Percentiles rank a stretch among this genome's conserved stretches.
Conservation (phyloP, 305 asterid species). For the Withania somnifera region DNA sequence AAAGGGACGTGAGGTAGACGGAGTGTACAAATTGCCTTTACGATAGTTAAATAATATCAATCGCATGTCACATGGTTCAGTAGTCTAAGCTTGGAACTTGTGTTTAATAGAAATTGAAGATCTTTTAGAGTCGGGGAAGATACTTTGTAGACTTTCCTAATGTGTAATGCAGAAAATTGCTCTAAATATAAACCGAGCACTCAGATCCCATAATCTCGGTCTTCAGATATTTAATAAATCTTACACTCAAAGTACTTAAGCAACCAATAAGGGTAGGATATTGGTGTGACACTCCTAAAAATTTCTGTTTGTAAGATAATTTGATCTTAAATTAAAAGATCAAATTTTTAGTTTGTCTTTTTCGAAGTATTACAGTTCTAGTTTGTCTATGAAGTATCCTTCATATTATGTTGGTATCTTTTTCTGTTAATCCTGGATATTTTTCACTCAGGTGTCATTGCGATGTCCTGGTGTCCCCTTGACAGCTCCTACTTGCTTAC, state of each 20-base stretch:
- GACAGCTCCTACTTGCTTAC: conserved; percentile 93
- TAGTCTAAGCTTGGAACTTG: neutral
- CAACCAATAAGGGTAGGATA: neutral
- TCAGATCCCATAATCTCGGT: neutral
- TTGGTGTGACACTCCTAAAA: neutral
- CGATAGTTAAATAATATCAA: neutral
- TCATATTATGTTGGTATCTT: neutral
- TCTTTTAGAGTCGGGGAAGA: no score
- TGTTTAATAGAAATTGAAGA: neutral
- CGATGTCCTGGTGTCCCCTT: conserved; percentile 99
- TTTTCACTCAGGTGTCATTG: conserved; percentile 73
- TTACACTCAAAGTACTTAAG: neutral
- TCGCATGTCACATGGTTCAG: neutral
- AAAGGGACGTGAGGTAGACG: neutral
- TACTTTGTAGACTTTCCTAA: no score
- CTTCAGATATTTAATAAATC: neutral
- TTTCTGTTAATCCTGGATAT: conserved; percentile 1
- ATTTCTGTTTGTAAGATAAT: neutral
- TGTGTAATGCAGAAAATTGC: neutral
- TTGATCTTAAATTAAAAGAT: neutral
- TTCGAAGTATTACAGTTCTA: neutral
- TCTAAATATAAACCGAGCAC: neutral
- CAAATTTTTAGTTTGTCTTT: neutral
- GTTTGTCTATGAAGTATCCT: neutral
- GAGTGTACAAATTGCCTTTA: neutral